Evolutionary conservation across 2,329 filamentous ascomycete species (phyloP).

Genomic region (Xylaria sp.): DNA sequence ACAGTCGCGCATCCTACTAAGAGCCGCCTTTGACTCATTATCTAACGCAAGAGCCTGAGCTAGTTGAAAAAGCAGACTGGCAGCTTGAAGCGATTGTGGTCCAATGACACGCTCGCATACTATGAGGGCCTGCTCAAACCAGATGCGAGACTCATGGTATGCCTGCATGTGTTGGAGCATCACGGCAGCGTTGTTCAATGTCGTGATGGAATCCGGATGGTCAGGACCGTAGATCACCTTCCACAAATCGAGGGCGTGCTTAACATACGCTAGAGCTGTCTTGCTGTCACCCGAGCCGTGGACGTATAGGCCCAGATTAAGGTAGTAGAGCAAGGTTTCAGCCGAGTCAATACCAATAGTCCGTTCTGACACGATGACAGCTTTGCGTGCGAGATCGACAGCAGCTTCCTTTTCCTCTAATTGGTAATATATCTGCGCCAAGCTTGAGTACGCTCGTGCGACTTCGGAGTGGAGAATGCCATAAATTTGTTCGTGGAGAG

Average conservation of each 20-base stretch:
- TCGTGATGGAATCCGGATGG: conserved; percentile 97
- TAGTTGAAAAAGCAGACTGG: conserved; percentile 95
- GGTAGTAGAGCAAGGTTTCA: conserved; percentile 93
- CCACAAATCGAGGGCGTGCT: conserved; percentile 94
- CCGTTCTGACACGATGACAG: conserved; percentile 93
- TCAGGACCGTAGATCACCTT: conserved; percentile 94
- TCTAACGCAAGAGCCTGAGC: conserved; percentile 96
- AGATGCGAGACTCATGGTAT: conserved; percentile 92
- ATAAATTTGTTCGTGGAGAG: conserved; percentile 97
- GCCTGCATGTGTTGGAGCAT: conserved; percentile 97
- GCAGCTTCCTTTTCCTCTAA: conserved; percentile 98
- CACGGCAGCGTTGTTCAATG: conserved; percentile 97
- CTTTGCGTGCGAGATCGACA: conserved; percentile 94
- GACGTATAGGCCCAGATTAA: conserved; percentile 94
- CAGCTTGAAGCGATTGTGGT: conserved; percentile 88
- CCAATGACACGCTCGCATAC: conserved; percentile 93
- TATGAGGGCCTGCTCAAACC: conserved; percentile 93
- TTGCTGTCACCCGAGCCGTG: conserved; percentile 92
- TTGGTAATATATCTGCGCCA: conserved; percentile 96
- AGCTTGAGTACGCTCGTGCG: conserved; percentile 90
- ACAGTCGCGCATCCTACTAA: conserved; percentile 93
- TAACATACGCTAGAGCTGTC: conserved; percentile 85
- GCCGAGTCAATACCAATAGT: conserved; percentile 93
- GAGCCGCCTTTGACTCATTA: conserved; percentile 90
- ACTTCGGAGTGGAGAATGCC: conserved; percentile 97